Base-by-base conservation (phyloP, 177 flowering plant genomes). In the Vitis hybrid region DNA sequence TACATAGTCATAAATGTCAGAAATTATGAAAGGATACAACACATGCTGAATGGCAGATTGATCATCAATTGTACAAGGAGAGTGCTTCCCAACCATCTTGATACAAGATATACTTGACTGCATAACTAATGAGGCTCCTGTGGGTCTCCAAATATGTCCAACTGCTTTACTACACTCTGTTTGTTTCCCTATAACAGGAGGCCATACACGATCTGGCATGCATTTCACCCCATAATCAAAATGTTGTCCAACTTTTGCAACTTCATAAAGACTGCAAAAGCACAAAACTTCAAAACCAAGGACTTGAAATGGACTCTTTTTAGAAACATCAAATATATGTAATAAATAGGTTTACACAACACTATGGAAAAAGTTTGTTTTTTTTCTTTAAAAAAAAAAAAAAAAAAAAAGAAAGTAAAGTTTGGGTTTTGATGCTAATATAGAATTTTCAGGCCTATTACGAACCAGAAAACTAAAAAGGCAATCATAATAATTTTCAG, bases 1-100 rank as follows among this genome's bases (percentile, higher is more conserved):
- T 1, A 14, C 13, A 55, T 13, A 58, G 12, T 21, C 4, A 12
- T 62, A 48, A 67, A 17, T 21, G 24, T 21, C 24, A 10, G 1
- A 40, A 24, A 74, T 35, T 56, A 18, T 46, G 18, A 51, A 71
- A 79, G 98, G 98, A 94, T 94, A 94, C 99, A 94, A 65, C 50
- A 85, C 87, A 62, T 70, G 80, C 56, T 73, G 88, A 61, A 51
- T 18, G 30, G 61, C 51, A 54, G 74, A 66, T 65, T 56, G 67
- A 72, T 71, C 81, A 76, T 70, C 82, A 64, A 50, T 62, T 35
- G 76, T 56, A 52, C 4, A 35, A 67, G 65, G 56, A 68, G 77
- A 65, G 59, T 67, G 75, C 77, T 74, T 85, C 69, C 74, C 67
- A 14, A 50, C 64, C 63, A 64, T 68, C 75, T 80, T 85, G 67